phyloP scores from a whole-genome alignment of 495 filamentous ascomycete genomes.

The Delitschia confertaspora region DNA sequence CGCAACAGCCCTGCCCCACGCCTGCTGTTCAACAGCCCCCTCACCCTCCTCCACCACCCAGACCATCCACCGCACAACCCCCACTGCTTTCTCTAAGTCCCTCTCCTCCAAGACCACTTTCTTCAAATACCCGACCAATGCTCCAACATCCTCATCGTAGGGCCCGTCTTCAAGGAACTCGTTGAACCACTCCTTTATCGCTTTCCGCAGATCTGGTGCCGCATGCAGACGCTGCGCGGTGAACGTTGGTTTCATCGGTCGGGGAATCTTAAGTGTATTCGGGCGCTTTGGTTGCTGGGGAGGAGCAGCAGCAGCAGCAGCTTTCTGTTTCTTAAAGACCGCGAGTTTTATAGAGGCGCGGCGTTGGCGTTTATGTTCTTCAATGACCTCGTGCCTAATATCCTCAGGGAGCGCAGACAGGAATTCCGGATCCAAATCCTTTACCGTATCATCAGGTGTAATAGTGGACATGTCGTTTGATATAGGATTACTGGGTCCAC shows the following conservation, averaged over 20 bases:
- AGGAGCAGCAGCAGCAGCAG: background rate
- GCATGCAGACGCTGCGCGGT: slow-evolving; percentile 50
- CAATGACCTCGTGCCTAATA: slow-evolving; percentile 65
- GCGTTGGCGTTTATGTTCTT: slow-evolving; percentile 54
- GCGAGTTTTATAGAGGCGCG: slow-evolving; percentile 36
- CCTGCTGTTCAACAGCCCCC: slow-evolving; percentile 33
- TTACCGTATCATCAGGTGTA: slow-evolving; percentile 4
- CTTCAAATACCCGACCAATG: slow-evolving; percentile 57
- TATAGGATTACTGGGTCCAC: no score
- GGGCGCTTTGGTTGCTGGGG: background rate
- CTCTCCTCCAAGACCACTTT: slow-evolving; percentile 62
- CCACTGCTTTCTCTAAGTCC: slow-evolving; percentile 65
- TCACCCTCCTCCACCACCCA: slow-evolving; percentile 57
- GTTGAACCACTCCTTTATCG: slow-evolving; percentile 57
- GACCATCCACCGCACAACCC: slow-evolving; percentile 58
- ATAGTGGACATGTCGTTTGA: background rate
- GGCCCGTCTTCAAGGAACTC: slow-evolving; percentile 62
- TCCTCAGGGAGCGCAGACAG: slow-evolving; percentile 76
- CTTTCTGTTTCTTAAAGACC: background rate
- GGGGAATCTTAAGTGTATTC: slow-evolving; percentile 29
- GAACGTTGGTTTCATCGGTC: slow-evolving; percentile 52
- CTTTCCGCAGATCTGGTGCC: slow-evolving; percentile 49
- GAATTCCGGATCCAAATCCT: slow-evolving; percentile 58
- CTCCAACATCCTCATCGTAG: slow-evolving; percentile 64
- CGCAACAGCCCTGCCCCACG: slow-evolving; percentile 47